A percentile compares a stretch with the other conserved stretches of the same genome.
phyloP scores from a whole-genome alignment of 2,329 filamentous ascomycete genomes.

The Sporothrix phasma region DNA sequence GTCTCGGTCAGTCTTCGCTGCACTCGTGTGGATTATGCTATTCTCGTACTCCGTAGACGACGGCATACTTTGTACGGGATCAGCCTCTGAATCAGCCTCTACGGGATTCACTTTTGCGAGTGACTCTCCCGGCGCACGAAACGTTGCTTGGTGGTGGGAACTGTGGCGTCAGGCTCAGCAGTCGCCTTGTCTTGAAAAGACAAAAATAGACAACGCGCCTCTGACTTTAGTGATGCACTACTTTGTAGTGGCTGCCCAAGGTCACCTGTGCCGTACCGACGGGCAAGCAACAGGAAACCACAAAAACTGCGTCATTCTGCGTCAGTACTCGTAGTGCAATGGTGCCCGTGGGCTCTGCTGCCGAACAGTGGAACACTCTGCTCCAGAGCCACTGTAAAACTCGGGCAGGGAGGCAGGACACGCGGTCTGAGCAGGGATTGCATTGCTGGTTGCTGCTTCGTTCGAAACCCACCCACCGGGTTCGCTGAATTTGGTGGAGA shows the following conservation, averaged over 20 bases:
- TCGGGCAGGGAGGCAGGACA: too few relatives aligned
- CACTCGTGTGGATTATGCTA: too few relatives aligned
- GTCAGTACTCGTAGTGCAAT: background rate
- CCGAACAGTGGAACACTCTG: background rate
- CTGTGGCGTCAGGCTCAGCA: constrained; percentile 3
- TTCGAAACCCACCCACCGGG: too few relatives aligned
- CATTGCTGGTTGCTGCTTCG: too few relatives aligned
- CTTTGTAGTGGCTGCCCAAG: background rate
- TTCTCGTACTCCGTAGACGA: too few relatives aligned
- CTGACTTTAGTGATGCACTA: background rate
- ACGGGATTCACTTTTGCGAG: background rate
- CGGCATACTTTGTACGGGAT: too few relatives aligned
- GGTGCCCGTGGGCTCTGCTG: background rate
- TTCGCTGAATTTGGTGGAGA: too few relatives aligned
- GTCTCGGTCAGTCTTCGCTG: background rate
- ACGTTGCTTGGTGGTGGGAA: background rate
- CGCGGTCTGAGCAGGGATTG: too few relatives aligned
- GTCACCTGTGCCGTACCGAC: background rate
- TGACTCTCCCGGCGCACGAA: background rate
- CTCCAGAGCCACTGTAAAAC: too few relatives aligned
- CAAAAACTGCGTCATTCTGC: constrained; percentile 1
- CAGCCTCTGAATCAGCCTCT: too few relatives aligned
- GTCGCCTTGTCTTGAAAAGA: background rate
- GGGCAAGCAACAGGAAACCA: too few relatives aligned
- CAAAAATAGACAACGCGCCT: constrained; percentile 1